These are phyloP conservation scores for Lodderomyces elongisporus DNA, from an alignment of 1,139 yeast genomes.

Conservation along the genomic window DNA sequence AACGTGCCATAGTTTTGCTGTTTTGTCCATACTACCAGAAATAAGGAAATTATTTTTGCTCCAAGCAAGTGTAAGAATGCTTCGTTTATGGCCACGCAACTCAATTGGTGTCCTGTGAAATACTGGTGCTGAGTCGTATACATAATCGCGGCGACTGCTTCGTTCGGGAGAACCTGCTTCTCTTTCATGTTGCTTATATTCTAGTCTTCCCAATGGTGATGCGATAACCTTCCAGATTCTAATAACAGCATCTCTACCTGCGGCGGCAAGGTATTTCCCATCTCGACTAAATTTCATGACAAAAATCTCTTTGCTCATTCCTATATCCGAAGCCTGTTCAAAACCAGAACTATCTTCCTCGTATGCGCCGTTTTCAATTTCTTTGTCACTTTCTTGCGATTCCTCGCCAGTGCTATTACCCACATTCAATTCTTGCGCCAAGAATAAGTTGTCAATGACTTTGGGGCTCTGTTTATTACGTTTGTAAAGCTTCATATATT, in stretches of 20 bases:
- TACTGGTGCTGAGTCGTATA: slow-evolving; percentile 62
- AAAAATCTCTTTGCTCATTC: slow-evolving; percentile 50
- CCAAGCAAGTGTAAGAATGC: slow-evolving; percentile 78
- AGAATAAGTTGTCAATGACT: slow-evolving; percentile 53
- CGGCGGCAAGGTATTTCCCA: slow-evolving; percentile 80
- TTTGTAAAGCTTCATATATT: slow-evolving; percentile 46
- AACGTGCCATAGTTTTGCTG: slow-evolving; percentile 82
- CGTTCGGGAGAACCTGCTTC: slow-evolving; percentile 9
- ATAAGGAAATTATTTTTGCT: slow-evolving; percentile 78
- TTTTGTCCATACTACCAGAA: slow-evolving; percentile 81
- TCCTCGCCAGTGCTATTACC: slow-evolving; percentile 1
- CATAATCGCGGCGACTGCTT: slow-evolving; percentile 12
- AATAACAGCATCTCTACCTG: slow-evolving; percentile 67
- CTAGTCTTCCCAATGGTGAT: slow-evolving; percentile 58
- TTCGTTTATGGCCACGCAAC: slow-evolving; percentile 64
- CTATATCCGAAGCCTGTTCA: slow-evolving; percentile 1
- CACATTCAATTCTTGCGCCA: slow-evolving; percentile 70
- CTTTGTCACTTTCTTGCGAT: slow-evolving; percentile 6
- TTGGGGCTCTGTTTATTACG: slow-evolving; percentile 42
- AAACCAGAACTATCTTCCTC: slow-evolving; percentile 6
- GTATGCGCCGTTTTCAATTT: slow-evolving; percentile 9
- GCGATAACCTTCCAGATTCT: slow-evolving; percentile 78
- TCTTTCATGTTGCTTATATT: slow-evolving; percentile 22
- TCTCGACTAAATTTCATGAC: slow-evolving; percentile 69
- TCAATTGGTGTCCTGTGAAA: slow-evolving; percentile 67